Evolutionary conservation across 2,329 filamentous ascomycete species (phyloP).

Genomic region (Aspergillus sp.): DNA sequence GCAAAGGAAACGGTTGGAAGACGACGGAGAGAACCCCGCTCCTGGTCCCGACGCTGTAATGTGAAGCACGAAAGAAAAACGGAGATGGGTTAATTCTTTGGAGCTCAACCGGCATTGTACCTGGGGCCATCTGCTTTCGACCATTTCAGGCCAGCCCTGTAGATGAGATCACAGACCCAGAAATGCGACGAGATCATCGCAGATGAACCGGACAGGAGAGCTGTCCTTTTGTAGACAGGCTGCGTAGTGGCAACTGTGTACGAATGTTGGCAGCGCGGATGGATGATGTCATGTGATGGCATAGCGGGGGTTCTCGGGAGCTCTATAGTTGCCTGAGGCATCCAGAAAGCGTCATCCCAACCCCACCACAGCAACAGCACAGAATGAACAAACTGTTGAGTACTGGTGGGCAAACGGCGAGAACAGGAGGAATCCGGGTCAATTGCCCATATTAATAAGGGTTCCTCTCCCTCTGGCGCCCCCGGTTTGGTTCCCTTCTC

Average conservation of each 20-base stretch:
- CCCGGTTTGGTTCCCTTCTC: not conserved
- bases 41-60: slow-evolving; percentile 12
- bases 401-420: not conserved
- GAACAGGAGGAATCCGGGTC: slow-evolving; percentile 1
- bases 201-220: not conserved
- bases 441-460: slow-evolving; percentile 7
- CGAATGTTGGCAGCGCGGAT: not conserved
- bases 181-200: not conserved
- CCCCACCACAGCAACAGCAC: slow-evolving; percentile 17
- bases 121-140: not conserved
- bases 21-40: slow-evolving; percentile 18
- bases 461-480: not conserved
- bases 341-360: slow-evolving; percentile 17
- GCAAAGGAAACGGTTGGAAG: slow-evolving; percentile 18
- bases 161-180: not conserved
- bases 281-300: slow-evolving; percentile 28
- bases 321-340: slow-evolving; percentile 17
- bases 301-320: slow-evolving; percentile 27
- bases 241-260: not conserved
- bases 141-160: not conserved
- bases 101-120: not conserved
- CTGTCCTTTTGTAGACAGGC: not conserved
- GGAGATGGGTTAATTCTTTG: slow-evolving; percentile 21
- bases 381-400: not conserved
- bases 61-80: slow-evolving; percentile 29